Conservation (phyloP, 176 grass and related monocot genomes). For the Carex myosuroides region DNA sequence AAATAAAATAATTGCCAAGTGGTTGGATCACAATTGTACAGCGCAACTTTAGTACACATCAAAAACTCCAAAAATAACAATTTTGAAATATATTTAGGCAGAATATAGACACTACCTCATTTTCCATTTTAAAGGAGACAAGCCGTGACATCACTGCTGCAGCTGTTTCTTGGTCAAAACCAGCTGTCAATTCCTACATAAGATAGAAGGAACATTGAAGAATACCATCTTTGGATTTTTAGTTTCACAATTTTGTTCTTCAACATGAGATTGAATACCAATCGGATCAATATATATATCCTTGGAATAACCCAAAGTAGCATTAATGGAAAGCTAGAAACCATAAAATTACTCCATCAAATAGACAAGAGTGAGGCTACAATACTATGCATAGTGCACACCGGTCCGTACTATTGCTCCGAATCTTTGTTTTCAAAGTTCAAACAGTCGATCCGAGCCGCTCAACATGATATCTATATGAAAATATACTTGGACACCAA, state of each 20-base stretch:
- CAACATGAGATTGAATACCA: not conserved
- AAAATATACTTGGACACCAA: no score
- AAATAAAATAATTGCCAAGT: conserved; percentile 4
- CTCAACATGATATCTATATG: no score
- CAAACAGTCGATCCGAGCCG: no score
- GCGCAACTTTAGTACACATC: not conserved
- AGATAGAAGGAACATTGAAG: conserved; percentile 15
- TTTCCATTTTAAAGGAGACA: conserved; percentile 88
- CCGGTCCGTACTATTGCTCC: no score
- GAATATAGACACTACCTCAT: conserved; percentile 53
- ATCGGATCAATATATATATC: not conserved
- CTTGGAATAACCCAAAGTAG: not conserved
- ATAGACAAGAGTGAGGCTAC: not conserved
- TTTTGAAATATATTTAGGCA: not conserved
- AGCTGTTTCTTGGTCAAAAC: conserved; percentile 97
- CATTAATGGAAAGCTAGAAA: not conserved
- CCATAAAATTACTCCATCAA: not conserved
- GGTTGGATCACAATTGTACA: conserved; percentile 17
- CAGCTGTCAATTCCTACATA: conserved; percentile 66
- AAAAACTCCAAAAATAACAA: not conserved
- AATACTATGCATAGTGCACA: no score
- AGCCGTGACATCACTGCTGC: conserved; percentile 86
- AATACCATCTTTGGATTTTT: not conserved
- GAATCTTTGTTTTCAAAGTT: no score
- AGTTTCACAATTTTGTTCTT: not conserved